These are phyloP conservation scores for Uronychia setigera DNA, from an alignment of 73 alveolate genomes.

Conservation along the genomic window DNA sequence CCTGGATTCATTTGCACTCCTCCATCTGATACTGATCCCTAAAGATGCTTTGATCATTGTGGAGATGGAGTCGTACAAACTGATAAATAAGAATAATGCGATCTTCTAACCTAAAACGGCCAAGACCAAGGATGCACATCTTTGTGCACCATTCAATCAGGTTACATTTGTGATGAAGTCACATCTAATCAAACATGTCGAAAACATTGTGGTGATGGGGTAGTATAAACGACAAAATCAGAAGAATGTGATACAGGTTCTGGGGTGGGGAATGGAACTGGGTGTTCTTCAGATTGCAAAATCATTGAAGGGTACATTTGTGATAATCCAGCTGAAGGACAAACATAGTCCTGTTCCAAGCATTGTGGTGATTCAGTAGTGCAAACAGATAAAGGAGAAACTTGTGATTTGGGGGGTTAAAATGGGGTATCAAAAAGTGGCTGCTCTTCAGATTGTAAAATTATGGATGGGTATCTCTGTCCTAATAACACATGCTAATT, in stretches of 20 bases:
- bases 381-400: neutral
- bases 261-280: neutral
- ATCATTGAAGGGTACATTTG: conserved; percentile 9
- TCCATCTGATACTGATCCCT: neutral
- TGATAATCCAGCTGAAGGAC: neutral
- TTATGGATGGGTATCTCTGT: conserved; percentile 8
- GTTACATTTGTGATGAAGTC: neutral
- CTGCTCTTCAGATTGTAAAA: neutral
- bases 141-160: neutral
- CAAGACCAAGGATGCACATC: neutral
- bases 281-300: conserved; percentile 2
- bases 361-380: neutral
- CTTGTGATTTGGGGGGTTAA: neutral
- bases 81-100: neutral
- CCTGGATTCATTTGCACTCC: conserved; percentile 45
- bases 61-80: neutral
- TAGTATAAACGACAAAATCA: neutral
- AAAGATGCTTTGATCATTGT: neutral
- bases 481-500: neutral
- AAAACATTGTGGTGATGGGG: neutral
- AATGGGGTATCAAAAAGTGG: neutral
- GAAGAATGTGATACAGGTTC: neutral
- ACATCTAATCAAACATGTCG: neutral
- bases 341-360: neutral
- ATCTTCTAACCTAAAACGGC: neutral